A percentile compares a stretch with the other conserved stretches of the same genome.
Conservation (phyloP, 2,329 filamentous ascomycete genomes). For the Clarireedia sp. region DNA sequence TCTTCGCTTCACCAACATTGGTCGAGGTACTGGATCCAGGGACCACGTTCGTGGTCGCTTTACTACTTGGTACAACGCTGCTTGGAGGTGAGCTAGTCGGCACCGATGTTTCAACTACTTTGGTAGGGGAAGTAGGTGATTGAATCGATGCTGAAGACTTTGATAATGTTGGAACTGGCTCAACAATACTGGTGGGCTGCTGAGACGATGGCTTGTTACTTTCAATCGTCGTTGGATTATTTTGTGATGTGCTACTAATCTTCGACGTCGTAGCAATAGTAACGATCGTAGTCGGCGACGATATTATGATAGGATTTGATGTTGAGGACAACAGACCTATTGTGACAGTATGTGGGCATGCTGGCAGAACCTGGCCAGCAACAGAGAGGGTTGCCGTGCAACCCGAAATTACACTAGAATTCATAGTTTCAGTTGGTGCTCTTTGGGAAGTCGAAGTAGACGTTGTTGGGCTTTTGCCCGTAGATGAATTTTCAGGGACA, state of each 20-base stretch:
- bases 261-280: not conserved
- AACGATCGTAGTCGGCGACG: not conserved
- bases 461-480: not conserved
- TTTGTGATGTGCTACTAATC: not conserved
- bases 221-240: too few species aligned
- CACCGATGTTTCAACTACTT: not conserved
- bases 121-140: not conserved
- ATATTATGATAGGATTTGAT: not conserved
- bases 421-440: slow-evolving; percentile 4
- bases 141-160: not conserved
- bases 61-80: not conserved
- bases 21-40: not conserved
- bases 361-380: not conserved
- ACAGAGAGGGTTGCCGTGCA: slow-evolving; percentile 6
- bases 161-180: not conserved
- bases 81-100: not conserved
- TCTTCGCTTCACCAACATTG: not conserved
- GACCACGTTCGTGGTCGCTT: not conserved
- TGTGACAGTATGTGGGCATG: slow-evolving; percentile 4
- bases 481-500: not conserved
- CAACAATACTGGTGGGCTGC: not conserved
- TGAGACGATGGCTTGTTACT: not conserved
- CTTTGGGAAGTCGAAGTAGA: not conserved
- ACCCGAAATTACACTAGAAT: slow-evolving; percentile 1
- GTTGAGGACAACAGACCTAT: not conserved